Evolutionary conservation across 2,329 filamentous ascomycete genomes (phyloP), one percentile per base, ranked within the genome.

Genomic region (Penicillium sp.): DNA sequence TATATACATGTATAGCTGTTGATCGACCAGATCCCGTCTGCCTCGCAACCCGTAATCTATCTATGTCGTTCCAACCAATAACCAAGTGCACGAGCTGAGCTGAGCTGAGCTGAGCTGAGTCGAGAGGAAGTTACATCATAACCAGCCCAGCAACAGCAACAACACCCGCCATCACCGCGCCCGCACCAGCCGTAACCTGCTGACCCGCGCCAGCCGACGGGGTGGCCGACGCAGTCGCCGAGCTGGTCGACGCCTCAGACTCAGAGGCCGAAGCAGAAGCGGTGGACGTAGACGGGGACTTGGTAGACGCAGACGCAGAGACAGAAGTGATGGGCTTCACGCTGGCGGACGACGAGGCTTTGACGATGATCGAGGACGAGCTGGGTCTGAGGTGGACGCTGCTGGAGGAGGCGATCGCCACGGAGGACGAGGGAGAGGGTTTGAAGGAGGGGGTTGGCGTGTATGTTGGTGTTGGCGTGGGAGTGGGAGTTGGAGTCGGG

Each of bases 121-220:
- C n/a, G n/a, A n/a, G n/a, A n/a, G n/a, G n/a, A n/a, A n/a, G n/a
- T 63, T 70, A 75, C 43, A 73, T 61, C 60, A 74, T 53, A n/a
- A 68, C 55, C 26, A 71, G 49, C 21, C 69, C 70, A n/a, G 66
- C 68, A 43, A 68, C 60, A 46, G 66, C 70, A 38, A 68, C 49
- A 3, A 61, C 68, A 61, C 68, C 70, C 7, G 65, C 70, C 30
- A 63, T 65, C 57, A 71, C 52, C 24, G 61, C 64, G 24, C 65
- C 65, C 12, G 68, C 60, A 38, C 65, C 65, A 14, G 69, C 61
- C 42, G 18, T 60, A 58, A 52, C 62, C 65, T 54, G 62, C 65
- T 50, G 59, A n/a, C 47, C 16, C 9, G 49, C 63, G 3, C 61
- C 50, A 2, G 63, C 58, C 8, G 59, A 47, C 11, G 61, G 38